Conservation (phyloP, 306 rosid genomes). For the Quercus robur region DNA sequence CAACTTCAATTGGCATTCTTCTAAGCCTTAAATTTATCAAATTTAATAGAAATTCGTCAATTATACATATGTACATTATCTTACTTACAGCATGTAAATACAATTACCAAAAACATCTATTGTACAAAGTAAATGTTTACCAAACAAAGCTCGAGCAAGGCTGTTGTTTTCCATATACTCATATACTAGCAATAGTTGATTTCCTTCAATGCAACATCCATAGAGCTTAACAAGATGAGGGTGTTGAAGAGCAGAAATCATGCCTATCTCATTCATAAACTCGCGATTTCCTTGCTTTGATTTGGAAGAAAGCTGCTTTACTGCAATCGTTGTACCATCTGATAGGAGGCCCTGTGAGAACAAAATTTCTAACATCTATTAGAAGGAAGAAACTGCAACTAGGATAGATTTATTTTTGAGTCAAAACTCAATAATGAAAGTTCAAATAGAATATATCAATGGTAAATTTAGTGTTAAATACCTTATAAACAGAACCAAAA, state of each 20-base stretch:
- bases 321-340: conserved; percentile 25
- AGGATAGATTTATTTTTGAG: background rate
- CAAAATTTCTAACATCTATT: background rate
- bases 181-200: conserved; percentile 34
- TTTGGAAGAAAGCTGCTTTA: conserved; percentile 37
- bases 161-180: conserved; percentile 39
- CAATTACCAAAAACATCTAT: background rate
- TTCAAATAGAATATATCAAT: no score
- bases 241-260: conserved; percentile 44
- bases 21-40: conserved; percentile 11
- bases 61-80: background rate
- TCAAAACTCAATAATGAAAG: no score
- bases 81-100: background rate
- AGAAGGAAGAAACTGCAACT: background rate
- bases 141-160: conserved; percentile 30
- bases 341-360: conserved; percentile 25
- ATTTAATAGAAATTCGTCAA: background rate
- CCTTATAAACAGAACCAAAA: conserved; percentile 52
- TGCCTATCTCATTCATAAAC: conserved; percentile 41
- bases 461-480: background rate
- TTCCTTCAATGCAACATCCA: conserved; percentile 40
- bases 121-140: conserved; percentile 10
- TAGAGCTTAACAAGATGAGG: conserved; percentile 41
- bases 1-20: conserved; percentile 9
- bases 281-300: conserved; percentile 44